Conservation (phyloP, 1,139 yeast species). For the Casaregolazyma lundiana region DNA sequence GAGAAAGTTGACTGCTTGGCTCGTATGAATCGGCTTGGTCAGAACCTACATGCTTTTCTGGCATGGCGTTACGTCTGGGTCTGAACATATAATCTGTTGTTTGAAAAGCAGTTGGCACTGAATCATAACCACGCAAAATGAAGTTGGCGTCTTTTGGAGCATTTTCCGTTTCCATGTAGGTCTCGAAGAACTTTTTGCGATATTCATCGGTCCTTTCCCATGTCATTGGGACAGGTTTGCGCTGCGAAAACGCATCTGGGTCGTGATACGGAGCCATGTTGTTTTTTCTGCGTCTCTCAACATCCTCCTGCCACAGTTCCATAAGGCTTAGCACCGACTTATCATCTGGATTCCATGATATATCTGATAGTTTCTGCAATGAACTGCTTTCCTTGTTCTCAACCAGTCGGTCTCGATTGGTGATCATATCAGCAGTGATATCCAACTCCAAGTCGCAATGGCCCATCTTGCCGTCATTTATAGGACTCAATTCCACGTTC, state of each 20-base stretch:
- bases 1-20: slow-evolving; percentile 2
- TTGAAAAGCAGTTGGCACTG: slow-evolving; percentile 9
- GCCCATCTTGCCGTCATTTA: slow-evolving; percentile 50
- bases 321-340: slow-evolving; percentile 54
- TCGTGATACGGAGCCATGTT: slow-evolving; percentile 6
- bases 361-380: slow-evolving; percentile 38
- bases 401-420: slow-evolving; percentile 46
- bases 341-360: slow-evolving; percentile 20
- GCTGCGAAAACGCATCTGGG: slow-evolving; percentile 8
- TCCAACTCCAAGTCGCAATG: slow-evolving; percentile 67
- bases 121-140: slow-evolving; percentile 2
- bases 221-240: not conserved
- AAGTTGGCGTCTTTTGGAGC: not conserved
- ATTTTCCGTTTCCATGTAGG: slow-evolving; percentile 5
- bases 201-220: slow-evolving; percentile 14
- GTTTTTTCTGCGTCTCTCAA: slow-evolving; percentile 37
- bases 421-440: slow-evolving; percentile 51
- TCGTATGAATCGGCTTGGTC: not conserved
- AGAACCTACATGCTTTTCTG: not conserved
- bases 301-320: slow-evolving; percentile 59
- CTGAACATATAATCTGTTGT: slow-evolving; percentile 7
- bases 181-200: slow-evolving; percentile 5
- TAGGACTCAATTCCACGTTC: slow-evolving; percentile 13
- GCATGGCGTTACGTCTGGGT: not conserved
- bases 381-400: slow-evolving; percentile 49